Evolutionary conservation across 306 rosid genomes (phyloP), one percentile per base, ranked within the genome.

Genomic region (Hippophae gyantsensis): DNA sequence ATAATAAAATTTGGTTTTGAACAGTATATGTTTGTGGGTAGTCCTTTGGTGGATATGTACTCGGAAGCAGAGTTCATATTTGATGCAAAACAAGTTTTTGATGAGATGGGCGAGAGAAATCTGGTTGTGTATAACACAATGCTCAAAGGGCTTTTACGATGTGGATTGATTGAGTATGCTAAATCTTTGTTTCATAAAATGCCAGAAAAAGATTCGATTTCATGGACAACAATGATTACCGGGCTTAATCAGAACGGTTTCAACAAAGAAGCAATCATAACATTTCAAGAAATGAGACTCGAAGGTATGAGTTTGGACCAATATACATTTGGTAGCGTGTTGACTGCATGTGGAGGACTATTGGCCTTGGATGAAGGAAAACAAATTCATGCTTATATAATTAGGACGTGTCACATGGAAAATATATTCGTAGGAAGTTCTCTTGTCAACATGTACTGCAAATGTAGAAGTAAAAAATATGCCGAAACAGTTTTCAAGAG

Each of bases 391-490:
- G 90, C 89, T 59, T 87, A 73, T 67, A 76, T 85, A 58, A 64
- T 81, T 64, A 73, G 85, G 75, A 87, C 95, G 0, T 74, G 74
- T 80, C 79, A 74, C 74, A 65, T 64, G 60, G 84, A 85, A 71
- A 90, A 85, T 52, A 70, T 90, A 47, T 87, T 70, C 54, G 98
- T 87, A 0, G 86, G 82, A 7, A 90, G 97, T 13, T 90, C 97
- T 75, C 95, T 90, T 59, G 94, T 90, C 68, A 95, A 87, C 76
- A 82, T 90, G 95, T 86, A 87, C 78, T 82, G 95, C 72, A 90
- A 90, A 73, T 87, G 94, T 62, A 81, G 73, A 71, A 78, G 62
- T 63, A 48, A 84, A 69, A 76, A 71, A 74, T 82, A 74, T 13
- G 96, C 97, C 7, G 94, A 87, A 78, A 14, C 67, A 2, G 87